Percentiles rank a stretch among this genome's conserved stretches.
Conservation (phyloP, 2,329 filamentous ascomycete species). For the Trichoderma atrobrunneum region DNA sequence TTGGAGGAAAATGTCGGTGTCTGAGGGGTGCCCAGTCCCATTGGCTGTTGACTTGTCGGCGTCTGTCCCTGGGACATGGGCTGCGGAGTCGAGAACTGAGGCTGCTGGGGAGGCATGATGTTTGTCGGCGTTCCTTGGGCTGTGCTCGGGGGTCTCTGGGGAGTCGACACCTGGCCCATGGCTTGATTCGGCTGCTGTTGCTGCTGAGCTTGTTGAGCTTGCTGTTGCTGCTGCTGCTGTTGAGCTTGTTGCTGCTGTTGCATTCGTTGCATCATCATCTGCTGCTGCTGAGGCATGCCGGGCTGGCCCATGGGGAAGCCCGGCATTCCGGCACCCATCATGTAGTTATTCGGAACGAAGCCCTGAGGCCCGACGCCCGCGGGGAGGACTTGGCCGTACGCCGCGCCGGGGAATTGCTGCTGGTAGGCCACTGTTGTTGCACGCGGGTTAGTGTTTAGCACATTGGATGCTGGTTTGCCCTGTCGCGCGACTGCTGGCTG, state of each 20-base stretch:
- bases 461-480: background rate
- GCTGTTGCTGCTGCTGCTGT: slow-evolving; percentile 31
- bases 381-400: slow-evolving; percentile 54
- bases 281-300: slow-evolving; percentile 49
- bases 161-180: slow-evolving; percentile 24
- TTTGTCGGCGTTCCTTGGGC: slow-evolving; percentile 29
- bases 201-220: slow-evolving; percentile 33
- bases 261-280: slow-evolving; percentile 45
- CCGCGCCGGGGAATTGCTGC: slow-evolving; percentile 55
- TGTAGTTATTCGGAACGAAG: slow-evolving; percentile 45
- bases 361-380: slow-evolving; percentile 51
- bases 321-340: slow-evolving; percentile 54
- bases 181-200: slow-evolving; percentile 26
- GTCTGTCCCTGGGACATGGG: slow-evolving; percentile 37
- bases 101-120: slow-evolving; percentile 30
- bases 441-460: slow-evolving; percentile 21
- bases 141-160: slow-evolving; percentile 27
- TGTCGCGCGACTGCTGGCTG: background rate
- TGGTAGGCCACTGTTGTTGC: slow-evolving; percentile 58
- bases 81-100: slow-evolving; percentile 37
- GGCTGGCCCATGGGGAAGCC: slow-evolving; percentile 55
- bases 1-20: slow-evolving; percentile 55
- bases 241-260: slow-evolving; percentile 34
- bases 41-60: slow-evolving; percentile 32
- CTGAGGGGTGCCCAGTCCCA: slow-evolving; percentile 50